Conservation (phyloP, 2,329 filamentous ascomycete genomes). For the Calonectria henricotiae region DNA sequence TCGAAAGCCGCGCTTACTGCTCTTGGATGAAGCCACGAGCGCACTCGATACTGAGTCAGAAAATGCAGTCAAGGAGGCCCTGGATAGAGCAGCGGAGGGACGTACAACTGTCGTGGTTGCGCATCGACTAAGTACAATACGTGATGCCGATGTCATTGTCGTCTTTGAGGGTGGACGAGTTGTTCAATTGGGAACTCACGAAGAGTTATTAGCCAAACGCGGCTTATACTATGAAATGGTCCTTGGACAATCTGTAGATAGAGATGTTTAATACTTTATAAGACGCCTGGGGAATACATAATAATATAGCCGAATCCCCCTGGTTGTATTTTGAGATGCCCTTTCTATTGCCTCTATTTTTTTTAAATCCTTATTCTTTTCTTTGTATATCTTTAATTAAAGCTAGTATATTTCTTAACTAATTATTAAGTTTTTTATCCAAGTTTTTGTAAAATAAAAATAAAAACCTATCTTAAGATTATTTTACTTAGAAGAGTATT, state of each 20-base stretch:
- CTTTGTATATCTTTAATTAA: too few relatives aligned
- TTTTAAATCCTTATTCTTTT: too few relatives aligned
- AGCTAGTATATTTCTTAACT: too few relatives aligned
- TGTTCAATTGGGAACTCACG: conserved; percentile 75
- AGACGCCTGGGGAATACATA: too few relatives aligned
- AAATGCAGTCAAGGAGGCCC: conserved; percentile 75
- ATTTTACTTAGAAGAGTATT: too few relatives aligned
- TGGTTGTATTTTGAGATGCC: too few relatives aligned
- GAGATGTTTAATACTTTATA: conserved; percentile 46
- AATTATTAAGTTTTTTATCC: too few relatives aligned
- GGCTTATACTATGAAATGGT: conserved; percentile 72
- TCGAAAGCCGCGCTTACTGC: conserved; percentile 76
- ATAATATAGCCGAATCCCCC: neutral
- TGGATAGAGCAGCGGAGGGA: conserved; percentile 65
- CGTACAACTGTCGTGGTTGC: conserved; percentile 77
- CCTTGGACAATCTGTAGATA: conserved; percentile 62
- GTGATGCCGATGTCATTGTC: conserved; percentile 75
- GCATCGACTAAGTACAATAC: conserved; percentile 71
- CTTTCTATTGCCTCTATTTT: too few relatives aligned
- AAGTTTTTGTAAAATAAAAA: too few relatives aligned
- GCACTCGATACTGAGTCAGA: conserved; percentile 78
- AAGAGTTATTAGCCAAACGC: conserved; percentile 67
- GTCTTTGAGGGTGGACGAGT: conserved; percentile 68
- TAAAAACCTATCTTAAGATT: too few relatives aligned
- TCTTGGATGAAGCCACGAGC: conserved; percentile 82